Evolutionary conservation across 495 filamentous ascomycete genomes (phyloP).

Genomic region (Elasticomyces elasticus): DNA sequence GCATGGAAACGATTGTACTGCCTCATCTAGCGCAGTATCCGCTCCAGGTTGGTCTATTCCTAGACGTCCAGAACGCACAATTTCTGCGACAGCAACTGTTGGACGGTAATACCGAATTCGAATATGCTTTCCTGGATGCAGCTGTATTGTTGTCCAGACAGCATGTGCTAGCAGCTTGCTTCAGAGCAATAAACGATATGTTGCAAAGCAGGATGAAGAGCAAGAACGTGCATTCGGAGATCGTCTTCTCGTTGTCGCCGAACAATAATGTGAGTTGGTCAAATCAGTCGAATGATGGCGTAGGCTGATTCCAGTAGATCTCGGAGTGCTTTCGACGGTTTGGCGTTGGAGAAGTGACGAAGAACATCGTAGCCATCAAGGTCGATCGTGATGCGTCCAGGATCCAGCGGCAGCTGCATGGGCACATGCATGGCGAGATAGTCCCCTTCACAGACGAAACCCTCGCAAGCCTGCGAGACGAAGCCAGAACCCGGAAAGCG

Average conservation of each 20-base stretch:
- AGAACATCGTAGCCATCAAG: conserved; percentile 66
- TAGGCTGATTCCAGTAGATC: conserved; percentile 47
- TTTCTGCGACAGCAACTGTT: conserved; percentile 74
- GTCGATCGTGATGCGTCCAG: conserved; percentile 36
- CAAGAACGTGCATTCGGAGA: conserved; percentile 86
- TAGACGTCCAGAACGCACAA: conserved; percentile 60
- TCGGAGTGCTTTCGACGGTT: conserved; percentile 81
- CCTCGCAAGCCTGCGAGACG: conserved; percentile 50
- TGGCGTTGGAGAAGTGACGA: conserved; percentile 63
- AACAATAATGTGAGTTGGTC: conserved; percentile 64
- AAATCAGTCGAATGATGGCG: background rate
- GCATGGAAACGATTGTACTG: conserved; percentile 47
- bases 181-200: conserved; percentile 62
- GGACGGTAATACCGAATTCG: conserved; percentile 66
- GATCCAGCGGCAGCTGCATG: conserved; percentile 54
- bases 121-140: conserved; percentile 91
- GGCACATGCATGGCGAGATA: conserved; percentile 51
- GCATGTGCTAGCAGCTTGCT: conserved; percentile 68
- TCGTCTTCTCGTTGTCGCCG: conserved; percentile 69
- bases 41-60: conserved; percentile 64
- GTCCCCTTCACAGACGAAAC: conserved; percentile 54
- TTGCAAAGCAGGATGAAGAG: conserved; percentile 55
- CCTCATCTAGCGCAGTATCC: conserved; percentile 59
- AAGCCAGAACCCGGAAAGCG: conserved; percentile 62
- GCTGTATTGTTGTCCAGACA: conserved; percentile 57